Evolutionary conservation across 2,329 filamentous ascomycete species (phyloP).

Genomic region (Pseudocercospora eumusae): DNA sequence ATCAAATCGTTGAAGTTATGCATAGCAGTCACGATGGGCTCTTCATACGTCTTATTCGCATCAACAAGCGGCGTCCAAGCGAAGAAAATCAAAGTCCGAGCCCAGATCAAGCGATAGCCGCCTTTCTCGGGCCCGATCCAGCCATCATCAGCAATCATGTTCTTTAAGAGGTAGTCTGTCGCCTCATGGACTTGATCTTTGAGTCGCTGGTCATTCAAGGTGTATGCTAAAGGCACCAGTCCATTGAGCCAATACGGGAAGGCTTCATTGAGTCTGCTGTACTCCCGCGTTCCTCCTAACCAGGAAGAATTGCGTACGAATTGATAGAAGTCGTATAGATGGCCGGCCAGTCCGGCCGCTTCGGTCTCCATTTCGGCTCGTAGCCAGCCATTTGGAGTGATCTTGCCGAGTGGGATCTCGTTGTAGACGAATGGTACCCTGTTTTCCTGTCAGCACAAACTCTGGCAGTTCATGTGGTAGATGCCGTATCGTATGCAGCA

Average conservation of each 20-base stretch:
- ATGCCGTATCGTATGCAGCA: too few species aligned
- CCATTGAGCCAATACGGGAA: slow-evolving; percentile 62
- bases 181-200: slow-evolving; percentile 52
- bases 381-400: slow-evolving; percentile 57
- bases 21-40: slow-evolving; percentile 52
- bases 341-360: slow-evolving; percentile 56
- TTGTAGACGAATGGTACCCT: slow-evolving; percentile 11
- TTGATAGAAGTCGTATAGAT: slow-evolving; percentile 57
- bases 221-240: slow-evolving; percentile 59
- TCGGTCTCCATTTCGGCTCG: slow-evolving; percentile 52
- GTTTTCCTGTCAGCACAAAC: neutral
- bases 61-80: slow-evolving; percentile 55
- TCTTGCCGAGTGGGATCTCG: slow-evolving; percentile 47
- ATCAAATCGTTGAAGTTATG: slow-evolving; percentile 54
- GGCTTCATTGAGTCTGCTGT: slow-evolving; percentile 56
- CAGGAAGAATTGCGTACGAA: slow-evolving; percentile 56
- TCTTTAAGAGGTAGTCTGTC: slow-evolving; percentile 50
- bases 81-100: slow-evolving; percentile 53
- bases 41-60: slow-evolving; percentile 48
- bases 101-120: slow-evolving; percentile 55
- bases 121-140: slow-evolving; percentile 58
- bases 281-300: slow-evolving; percentile 55
- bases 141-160: slow-evolving; percentile 54
- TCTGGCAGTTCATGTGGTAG: too few species aligned
- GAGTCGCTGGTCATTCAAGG: slow-evolving; percentile 50